Evolutionary conservation across 805 yeast species (phyloP), one percentile per base, ranked within the genome.

Genomic region (Candida boidinii): DNA sequence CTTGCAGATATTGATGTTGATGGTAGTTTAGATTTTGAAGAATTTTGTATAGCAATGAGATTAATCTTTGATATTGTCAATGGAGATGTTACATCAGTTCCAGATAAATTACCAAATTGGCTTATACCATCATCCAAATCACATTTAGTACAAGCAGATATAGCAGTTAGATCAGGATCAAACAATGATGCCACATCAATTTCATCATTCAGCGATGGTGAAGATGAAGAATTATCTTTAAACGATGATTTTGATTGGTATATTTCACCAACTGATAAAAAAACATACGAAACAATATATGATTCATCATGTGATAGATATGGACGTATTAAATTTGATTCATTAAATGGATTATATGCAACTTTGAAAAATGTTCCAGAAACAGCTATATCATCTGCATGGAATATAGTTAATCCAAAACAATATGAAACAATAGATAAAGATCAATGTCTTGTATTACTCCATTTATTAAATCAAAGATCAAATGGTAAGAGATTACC

Each of bases 21-120:
- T 56, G 96, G 95, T 9, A 65, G 68, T 44, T 67, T 92, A 46
- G 99, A 92, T 58, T 92, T 92, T 55, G 99, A 92, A 59, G 99
- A 92, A 61, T 92, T 92, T 57, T 92, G 96, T 52, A 85, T 92
- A 42, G 90, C 96, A 33, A 92, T 92, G 99, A 71, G 97, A 45
- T 68, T 92, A 35, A 84, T 90, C 28, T 92, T 87, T 53, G 98
- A 92, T 53, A 56, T 81, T 53, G 90, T 92, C 34, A 88, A 92
- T 56, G 85, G 88, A 13, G 62, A 58, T 28, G 44, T 49, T 25
- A 45, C 66, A 13, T 56, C 62, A 14, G 64, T 88, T 5, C 98
- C 98, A 1, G 55, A 62, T 17, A 67, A 68, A 30, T 66, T 92
- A 37, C 99, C 99, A 2, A 76, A 72, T 28, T 90, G 97, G 97